Conservation (phyloP, 2,329 filamentous ascomycete genomes). For the Tolypocladium ophioglossoides region DNA sequence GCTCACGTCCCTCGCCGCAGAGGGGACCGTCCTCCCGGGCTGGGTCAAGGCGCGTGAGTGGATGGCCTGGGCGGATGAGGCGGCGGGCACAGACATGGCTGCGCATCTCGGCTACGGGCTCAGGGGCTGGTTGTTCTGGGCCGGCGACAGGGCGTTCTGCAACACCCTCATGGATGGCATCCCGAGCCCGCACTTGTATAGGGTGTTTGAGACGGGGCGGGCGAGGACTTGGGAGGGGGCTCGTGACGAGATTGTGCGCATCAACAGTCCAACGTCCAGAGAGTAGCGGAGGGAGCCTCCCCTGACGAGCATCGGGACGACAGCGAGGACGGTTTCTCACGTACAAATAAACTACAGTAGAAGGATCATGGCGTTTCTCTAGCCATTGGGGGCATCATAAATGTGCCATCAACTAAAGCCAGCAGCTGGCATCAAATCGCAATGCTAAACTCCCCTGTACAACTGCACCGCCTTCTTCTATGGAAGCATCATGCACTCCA, state of each 20-base stretch:
- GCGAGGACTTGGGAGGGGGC: conserved; percentile 29
- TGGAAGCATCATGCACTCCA: not conserved
- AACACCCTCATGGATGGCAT: conserved; percentile 26
- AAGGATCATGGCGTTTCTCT: not conserved
- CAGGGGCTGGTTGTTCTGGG: conserved; percentile 31
- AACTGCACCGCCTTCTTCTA: not conserved
- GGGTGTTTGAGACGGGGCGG: conserved; percentile 27
- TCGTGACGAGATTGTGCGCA: conserved; percentile 17
- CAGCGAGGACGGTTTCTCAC: not conserved
- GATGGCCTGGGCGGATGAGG: conserved; percentile 27
- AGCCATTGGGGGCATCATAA: not conserved
- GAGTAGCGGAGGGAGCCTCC: not conserved
- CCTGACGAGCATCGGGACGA: not conserved
- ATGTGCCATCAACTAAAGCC: not conserved
- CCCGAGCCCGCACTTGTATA: conserved; percentile 28
- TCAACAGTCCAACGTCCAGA: not conserved
- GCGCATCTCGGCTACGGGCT: conserved; percentile 29
- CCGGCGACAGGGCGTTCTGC: conserved; percentile 24
- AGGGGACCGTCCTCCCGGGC: conserved; percentile 14
- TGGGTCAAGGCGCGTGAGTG: conserved; percentile 22
- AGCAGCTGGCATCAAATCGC: not conserved
- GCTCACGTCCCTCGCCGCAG: conserved; percentile 16
- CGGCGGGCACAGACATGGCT: conserved; percentile 28
- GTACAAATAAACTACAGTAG: not conserved
- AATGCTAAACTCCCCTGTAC: not conserved